Evolutionary conservation across 2,329 filamentous ascomycete species (phyloP), one percentile per base, ranked within the genome.

Genomic region (Trichocomaceae sp.): DNA sequence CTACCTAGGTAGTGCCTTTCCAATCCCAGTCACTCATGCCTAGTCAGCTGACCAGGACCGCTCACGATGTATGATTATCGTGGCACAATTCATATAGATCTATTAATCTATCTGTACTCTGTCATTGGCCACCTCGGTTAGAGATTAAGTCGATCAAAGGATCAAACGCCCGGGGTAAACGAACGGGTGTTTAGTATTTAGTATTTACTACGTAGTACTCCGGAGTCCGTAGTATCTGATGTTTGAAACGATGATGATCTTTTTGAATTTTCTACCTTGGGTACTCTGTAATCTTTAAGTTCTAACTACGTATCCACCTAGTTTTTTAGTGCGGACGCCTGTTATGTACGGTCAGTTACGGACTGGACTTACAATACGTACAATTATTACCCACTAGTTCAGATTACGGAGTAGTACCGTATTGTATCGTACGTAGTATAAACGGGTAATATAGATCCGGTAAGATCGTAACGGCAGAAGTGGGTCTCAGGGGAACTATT

Each of bases 381-480:
- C 23, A 26, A 26, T 26, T 4, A 26, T 26, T 26, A 26, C 23
- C 4, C 8, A 26, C 23, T 26, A 26, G n/a, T n/a, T n/a, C 23
- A 8, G 23, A 26, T n/a, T 31, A 49, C 26, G 13, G 47, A 31
- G 7, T 26, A 49, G 23, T 15, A 7, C 17, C n/a, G n/a, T n/a
- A n/a, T n/a, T n/a, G n/a, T n/a, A 26, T 26, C 4, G 29, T 49
- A 20, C 22, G n/a, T n/a, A n/a, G 23, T 29, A 20, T 29, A 19
- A 13, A n/a, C 47, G 17, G 47, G 23, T 23, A 31, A 31, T 23
- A 31, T n/a, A 50, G 37, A 50, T 23, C 31, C 58, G 67, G 69
- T 65, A 64, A 64, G 66, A 64, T 42, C 39, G 39, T 42, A 5
- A 19, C 39, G 12, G 17, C 17, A 42, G 2, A 13, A 13, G 19